Evolutionary conservation across 2,329 filamentous ascomycete species (phyloP), one percentile per base, ranked within the genome.

Genomic region (Zymoseptoria passerinii): DNA sequence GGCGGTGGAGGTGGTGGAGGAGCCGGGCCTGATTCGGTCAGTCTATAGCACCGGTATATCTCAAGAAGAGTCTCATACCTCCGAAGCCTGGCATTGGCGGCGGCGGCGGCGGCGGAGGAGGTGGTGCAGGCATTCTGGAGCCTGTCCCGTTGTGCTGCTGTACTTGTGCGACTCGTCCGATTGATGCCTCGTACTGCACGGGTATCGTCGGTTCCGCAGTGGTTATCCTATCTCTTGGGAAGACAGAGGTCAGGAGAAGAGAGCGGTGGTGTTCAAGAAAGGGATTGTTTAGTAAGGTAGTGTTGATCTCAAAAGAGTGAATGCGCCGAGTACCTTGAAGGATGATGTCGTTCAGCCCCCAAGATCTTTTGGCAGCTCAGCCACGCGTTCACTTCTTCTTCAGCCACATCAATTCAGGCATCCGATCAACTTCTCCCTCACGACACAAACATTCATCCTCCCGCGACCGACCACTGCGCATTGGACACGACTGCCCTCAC

Each of bases 101-200:
- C 52, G 85, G 88, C 52, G 72, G 72, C 48, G 88, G 88, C 1
- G 87, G 72, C 48, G 88, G 88, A 1, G 87, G 87, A 55, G 86
- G 86, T 52, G 85, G 81, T 57, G 82, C 82, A 67, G 76, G 68
- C 59, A 65, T 65, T 23, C 51, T 59, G 59, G 56, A 48, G 61
- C 44, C 35, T 28, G 48, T 44, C 35, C 35, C 35, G 35, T 44
- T 44, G 35, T 44, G 35, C 35, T 44, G 35, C 16, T 44, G 35
- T 44, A 44, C 35, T 44, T 44, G 35, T 44, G 35, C 35, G 35
- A 44, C 35, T 44, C 35, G 10, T 44, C 35, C 35, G 35, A 16
- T n/a, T 10, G 35, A 16, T 44, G 35, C 16, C 35, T 13, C 13
- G 35, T 44, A 13, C 13, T 6, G 35, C 35, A 16, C 35, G 13